A percentile compares a stretch with the other conserved stretches of the same genome.
phyloP scores from a whole-genome alignment of 2,329 filamentous ascomycete species.

The Neonectria hederae region DNA sequence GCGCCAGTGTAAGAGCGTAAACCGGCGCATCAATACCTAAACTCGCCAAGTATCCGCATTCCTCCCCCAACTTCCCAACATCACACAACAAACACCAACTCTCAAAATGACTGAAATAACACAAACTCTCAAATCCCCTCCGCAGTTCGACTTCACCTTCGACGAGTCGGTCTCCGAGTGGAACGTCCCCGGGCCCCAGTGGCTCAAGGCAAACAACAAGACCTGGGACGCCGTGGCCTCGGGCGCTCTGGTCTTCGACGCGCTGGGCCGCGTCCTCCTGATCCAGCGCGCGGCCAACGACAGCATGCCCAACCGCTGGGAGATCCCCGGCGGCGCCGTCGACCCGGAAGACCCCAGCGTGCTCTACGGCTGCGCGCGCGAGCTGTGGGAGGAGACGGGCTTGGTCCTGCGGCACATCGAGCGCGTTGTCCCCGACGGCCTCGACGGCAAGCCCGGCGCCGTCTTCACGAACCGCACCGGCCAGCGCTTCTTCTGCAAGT shows the following conservation, averaged over 20 bases:
- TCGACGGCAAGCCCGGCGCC: conserved; percentile 31
- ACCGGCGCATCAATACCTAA: neutral
- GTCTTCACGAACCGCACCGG: conserved; percentile 50
- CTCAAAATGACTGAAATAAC: conserved; percentile 23
- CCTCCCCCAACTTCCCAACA: conserved; percentile 2
- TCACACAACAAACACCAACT: neutral
- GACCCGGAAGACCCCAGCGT: conserved; percentile 54
- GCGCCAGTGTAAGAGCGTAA: neutral
- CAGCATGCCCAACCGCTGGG: conserved; percentile 58
- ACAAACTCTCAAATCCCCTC: neutral
- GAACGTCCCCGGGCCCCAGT: conserved; percentile 38
- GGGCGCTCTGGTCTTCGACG: conserved; percentile 49
- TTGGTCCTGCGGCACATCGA: conserved; percentile 45
- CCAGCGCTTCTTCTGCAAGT: conserved; percentile 43
- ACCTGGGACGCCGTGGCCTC: conserved; percentile 46
- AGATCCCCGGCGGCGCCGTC: conserved; percentile 59
- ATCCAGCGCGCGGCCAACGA: conserved; percentile 57
- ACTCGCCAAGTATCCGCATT: neutral
- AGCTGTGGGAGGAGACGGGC: conserved; percentile 60
- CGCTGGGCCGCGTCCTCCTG: conserved; percentile 51
- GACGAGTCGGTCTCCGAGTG: conserved; percentile 36
- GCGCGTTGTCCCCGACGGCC: conserved; percentile 44
- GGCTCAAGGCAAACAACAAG: conserved; percentile 39
- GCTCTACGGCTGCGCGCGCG: conserved; percentile 55
- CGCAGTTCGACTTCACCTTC: conserved; percentile 36